Conservation (phyloP, 345 rosid genomes). For the Microcos paniculata region DNA sequence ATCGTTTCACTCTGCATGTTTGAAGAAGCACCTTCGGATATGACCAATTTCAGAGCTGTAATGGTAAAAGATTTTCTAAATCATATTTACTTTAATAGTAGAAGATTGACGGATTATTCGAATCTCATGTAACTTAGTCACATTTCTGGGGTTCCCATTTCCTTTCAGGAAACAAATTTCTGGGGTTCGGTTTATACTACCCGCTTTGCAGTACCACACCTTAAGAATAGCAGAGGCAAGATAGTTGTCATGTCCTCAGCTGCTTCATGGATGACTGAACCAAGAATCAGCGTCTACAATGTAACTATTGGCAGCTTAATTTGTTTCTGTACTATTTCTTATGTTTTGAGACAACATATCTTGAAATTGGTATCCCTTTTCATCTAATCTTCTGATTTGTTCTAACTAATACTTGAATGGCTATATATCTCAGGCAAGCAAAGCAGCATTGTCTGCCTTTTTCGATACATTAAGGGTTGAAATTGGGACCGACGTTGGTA, state of each 20-base stretch:
- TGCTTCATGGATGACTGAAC: constrained; percentile 44
- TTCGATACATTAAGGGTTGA: constrained; percentile 68
- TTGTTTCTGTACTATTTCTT: neutral
- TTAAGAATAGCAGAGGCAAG: constrained; percentile 50
- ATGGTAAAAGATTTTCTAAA: constrained; percentile 32
- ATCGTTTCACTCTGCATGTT: constrained; percentile 34
- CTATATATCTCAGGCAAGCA: constrained; percentile 49
- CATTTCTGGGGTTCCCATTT: neutral
- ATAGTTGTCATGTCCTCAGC: constrained; percentile 51
- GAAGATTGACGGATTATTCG: no score
- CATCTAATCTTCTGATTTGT: neutral
- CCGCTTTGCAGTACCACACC: constrained; percentile 55
- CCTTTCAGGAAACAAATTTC: constrained; percentile 53
- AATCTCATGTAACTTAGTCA: no score
- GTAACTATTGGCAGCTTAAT: constrained; percentile 29
- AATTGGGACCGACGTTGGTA: constrained; percentile 36
- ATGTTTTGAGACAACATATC: no score
- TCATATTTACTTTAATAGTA: no score
- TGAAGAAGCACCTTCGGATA: constrained; percentile 34
- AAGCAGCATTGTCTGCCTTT: constrained; percentile 52
- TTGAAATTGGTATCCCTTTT: neutral
- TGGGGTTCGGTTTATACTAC: constrained; percentile 66
- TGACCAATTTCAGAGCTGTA: constrained; percentile 27
- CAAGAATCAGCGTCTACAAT: constrained; percentile 52
- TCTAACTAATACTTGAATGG: neutral